A percentile compares a stretch with the other conserved stretches of the same genome.
These are phyloP conservation scores for Trichosporon inkin DNA, from an alignment of 1,284 basidiomycete species.

Conservation along the genomic window DNA sequence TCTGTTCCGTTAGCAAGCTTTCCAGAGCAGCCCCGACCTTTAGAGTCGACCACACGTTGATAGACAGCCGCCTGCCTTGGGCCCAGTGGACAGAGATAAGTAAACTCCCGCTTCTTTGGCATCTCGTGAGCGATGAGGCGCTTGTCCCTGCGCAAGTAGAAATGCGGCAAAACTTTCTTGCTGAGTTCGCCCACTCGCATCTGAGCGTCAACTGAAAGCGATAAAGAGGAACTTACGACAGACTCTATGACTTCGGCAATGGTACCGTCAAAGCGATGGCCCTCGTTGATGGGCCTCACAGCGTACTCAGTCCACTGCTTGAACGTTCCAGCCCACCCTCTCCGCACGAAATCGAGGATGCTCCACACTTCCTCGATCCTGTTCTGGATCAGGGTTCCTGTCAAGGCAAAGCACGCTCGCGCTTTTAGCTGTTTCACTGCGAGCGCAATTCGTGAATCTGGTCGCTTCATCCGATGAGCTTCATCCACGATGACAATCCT, in stretches of 20 bases:
- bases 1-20: constrained; percentile 26
- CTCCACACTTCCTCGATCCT: constrained; percentile 54
- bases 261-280: constrained; percentile 49
- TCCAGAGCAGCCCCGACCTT: constrained; percentile 20
- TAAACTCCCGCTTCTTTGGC: constrained; percentile 52
- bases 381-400: constrained; percentile 52
- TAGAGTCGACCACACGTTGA: constrained; percentile 44
- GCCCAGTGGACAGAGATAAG: constrained; percentile 54
- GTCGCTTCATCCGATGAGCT: constrained; percentile 47
- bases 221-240: constrained; percentile 30
- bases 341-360: constrained; percentile 49
- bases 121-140: constrained; percentile 51
- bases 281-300: constrained; percentile 47
- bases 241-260: constrained; percentile 41
- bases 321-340: constrained; percentile 46
- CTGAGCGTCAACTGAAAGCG: constrained; percentile 1
- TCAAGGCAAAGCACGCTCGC: constrained; percentile 35
- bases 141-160: constrained; percentile 54
- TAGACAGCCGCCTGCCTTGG: constrained; percentile 50
- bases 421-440: constrained; percentile 49
- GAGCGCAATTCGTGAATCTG: constrained; percentile 35
- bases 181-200: constrained; percentile 30
- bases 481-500: constrained; percentile 47
- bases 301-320: constrained; percentile 46
- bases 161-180: constrained; percentile 49